Evolutionary conservation across 805 yeast genomes (phyloP).

Genomic region (Ogataea ganodermae): DNA sequence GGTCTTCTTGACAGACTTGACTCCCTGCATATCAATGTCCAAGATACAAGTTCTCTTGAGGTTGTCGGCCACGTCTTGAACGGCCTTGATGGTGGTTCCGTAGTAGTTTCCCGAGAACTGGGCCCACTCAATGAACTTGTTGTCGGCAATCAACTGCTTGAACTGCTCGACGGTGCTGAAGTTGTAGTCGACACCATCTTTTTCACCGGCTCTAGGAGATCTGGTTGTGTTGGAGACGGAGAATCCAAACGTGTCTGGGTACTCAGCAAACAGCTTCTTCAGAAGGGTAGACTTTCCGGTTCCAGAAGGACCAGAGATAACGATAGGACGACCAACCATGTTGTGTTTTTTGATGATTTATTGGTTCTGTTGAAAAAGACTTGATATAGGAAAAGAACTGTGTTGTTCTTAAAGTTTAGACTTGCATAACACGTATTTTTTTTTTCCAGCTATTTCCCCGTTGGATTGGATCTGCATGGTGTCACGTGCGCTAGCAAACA

Average conservation of each 20-base stretch:
- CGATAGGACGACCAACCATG: constrained; percentile 71
- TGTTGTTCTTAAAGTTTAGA: constrained; percentile 1
- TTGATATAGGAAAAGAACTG: not conserved
- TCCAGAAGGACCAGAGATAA: constrained; percentile 95
- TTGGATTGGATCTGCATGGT: not conserved
- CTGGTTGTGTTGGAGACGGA: constrained; percentile 94
- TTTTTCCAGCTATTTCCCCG: too few relatives aligned
- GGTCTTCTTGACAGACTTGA: constrained; percentile 82
- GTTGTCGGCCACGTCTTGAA: constrained; percentile 63
- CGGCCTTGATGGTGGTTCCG: constrained; percentile 90
- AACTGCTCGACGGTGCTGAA: constrained; percentile 80
- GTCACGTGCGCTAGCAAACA: too few relatives aligned
- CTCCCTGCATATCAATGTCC: constrained; percentile 99
- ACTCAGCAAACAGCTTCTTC: constrained; percentile 87
- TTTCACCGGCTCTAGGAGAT: constrained; percentile 88
- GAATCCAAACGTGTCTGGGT: constrained; percentile 88
- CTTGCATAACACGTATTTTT: constrained; percentile 3
- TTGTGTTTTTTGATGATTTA: not conserved
- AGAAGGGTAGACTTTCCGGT: constrained; percentile 94
- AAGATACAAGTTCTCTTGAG: constrained; percentile 79
- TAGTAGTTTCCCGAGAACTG: constrained; percentile 97
- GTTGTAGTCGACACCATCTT: constrained; percentile 85
- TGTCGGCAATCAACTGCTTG: constrained; percentile 68
- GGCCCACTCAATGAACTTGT: constrained; percentile 94
- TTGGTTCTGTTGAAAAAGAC: not conserved